Evolutionary conservation across 1,284 basidiomycete species (phyloP).

Genomic region (Sanghuangporus weigelae): DNA sequence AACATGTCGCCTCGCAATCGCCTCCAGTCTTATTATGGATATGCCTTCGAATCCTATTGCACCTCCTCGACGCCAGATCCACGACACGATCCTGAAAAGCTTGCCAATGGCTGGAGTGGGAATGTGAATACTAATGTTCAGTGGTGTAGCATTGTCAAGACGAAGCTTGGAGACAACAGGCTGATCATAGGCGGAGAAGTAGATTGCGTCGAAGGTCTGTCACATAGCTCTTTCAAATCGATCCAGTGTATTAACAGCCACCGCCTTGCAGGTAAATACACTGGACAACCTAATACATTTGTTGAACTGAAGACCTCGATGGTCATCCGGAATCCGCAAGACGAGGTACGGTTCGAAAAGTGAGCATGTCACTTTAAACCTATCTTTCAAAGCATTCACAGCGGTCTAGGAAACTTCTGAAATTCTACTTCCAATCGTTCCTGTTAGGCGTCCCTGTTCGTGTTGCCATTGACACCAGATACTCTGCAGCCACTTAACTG

Average conservation of each 20-base stretch:
- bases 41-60: constrained; percentile 85
- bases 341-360: constrained; percentile 81
- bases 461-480: constrained; percentile 9
- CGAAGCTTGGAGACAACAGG: constrained; percentile 77
- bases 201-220: constrained; percentile 79
- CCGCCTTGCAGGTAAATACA: constrained; percentile 44
- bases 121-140: constrained; percentile 93
- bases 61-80: constrained; percentile 42
- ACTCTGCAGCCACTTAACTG: neutral
- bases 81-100: constrained; percentile 29
- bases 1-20: constrained; percentile 55
- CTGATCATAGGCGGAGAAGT: constrained; percentile 92
- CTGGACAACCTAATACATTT: constrained; percentile 56
- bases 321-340: constrained; percentile 61
- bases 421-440: constrained; percentile 96
- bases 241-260: neutral
- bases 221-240: constrained; percentile 1
- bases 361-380: constrained; percentile 30
- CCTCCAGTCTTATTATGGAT: constrained; percentile 67
- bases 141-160: constrained; percentile 93
- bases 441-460: constrained; percentile 84
- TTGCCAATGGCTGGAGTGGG: constrained; percentile 68
- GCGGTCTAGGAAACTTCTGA: constrained; percentile 74
- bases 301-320: constrained; percentile 95
- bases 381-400: constrained; percentile 10